Base-by-base conservation (phyloP, 306 rosid genomes). In the Citrullus amarus region DNA sequence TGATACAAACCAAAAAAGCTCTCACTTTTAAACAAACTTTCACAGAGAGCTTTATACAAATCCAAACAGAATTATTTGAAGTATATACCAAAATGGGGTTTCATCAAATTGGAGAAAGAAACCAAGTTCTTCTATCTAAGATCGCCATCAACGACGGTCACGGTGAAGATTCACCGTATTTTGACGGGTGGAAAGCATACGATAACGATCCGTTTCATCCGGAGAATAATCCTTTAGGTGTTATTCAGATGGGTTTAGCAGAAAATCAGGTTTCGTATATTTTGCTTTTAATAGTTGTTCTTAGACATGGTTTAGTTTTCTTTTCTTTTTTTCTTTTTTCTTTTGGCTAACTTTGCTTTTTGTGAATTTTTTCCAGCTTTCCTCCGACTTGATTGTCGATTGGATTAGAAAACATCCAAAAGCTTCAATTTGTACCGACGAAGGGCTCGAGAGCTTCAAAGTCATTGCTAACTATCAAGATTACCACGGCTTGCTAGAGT, bases 191-290 rank as follows among this genome's bases (percentile, higher is more conserved):
- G 97, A 92, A 90, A 62, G 96, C 97, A 0, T 95, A 95, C 56
- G 92, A 95, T 16, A 59, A 18, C 62, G 80, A 95, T 83, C 98
- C 96, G n/a, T 95, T 83, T 76, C 93, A 95, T 75, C 88, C 86
- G 1, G 79, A 62, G 1, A n/a, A 86, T 4, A 95, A 95, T 67
- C 91, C 93, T 2, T 61, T 69, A 0, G 98, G 98, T 8, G 97
- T 95, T 58, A 89, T 95, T 65, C 98, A 95, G 59, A 91, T 92
- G 97, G 98, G 98, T 73, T 95, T 95, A 25, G 92, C 98, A 9
- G 98, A 95, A 81, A 95, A 95, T 63, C 98, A 85, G 96, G 98
- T 92, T 79, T 61, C 2, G 28, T 75, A 50, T 72, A 14, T 46
- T 9, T 3, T n/a, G 57, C 0, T 3, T 55, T 46, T 18, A 6